A percentile compares a stretch with the other conserved stretches of the same genome.
Evolutionary conservation across 164 flowering plant genomes (phyloP).

Genomic region (Chimonanthus praecox): DNA sequence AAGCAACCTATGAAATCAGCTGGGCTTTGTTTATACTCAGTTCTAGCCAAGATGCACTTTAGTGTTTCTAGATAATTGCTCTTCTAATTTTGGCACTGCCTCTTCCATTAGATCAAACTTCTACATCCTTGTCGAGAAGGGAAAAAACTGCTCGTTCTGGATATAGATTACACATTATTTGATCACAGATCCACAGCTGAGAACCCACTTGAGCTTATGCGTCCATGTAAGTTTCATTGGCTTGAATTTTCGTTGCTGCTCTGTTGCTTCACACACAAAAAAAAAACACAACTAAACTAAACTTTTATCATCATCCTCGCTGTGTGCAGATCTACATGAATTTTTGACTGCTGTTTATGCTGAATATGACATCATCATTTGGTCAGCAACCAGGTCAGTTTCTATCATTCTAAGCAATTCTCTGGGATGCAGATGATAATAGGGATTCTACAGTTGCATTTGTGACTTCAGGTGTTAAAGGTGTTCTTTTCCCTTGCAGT

Average conservation of each 20-base stretch:
- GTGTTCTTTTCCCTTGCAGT: slow-evolving; percentile 38
- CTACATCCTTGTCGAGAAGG: slow-evolving; percentile 87
- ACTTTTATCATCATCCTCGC: too few relatives aligned
- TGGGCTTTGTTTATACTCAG: too few relatives aligned
- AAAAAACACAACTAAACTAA: too few relatives aligned
- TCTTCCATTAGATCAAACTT: slow-evolving; percentile 52
- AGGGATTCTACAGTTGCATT: background rate
- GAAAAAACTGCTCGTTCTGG: slow-evolving; percentile 89
- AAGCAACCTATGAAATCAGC: too few relatives aligned
- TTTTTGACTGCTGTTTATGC: slow-evolving; percentile 90
- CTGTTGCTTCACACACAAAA: slow-evolving; percentile 3
- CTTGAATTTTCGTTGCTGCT: background rate
- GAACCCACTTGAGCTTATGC: slow-evolving; percentile 92
- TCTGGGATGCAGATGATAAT: background rate
- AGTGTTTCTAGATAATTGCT: background rate
- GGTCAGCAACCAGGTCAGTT: slow-evolving; percentile 94
- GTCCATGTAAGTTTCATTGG: slow-evolving; percentile 67
- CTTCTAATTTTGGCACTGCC: background rate
- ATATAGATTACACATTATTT: slow-evolving; percentile 94
- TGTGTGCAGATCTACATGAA: slow-evolving; percentile 85
- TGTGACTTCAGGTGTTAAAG: background rate
- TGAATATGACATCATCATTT: slow-evolving; percentile 94
- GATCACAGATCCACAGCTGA: slow-evolving; percentile 98
- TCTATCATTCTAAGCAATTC: background rate
- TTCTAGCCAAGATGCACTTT: too few relatives aligned